These are phyloP conservation scores for Calonectria crousiana DNA, from an alignment of 2,329 filamentous ascomycete genomes.

Conservation along the genomic window DNA sequence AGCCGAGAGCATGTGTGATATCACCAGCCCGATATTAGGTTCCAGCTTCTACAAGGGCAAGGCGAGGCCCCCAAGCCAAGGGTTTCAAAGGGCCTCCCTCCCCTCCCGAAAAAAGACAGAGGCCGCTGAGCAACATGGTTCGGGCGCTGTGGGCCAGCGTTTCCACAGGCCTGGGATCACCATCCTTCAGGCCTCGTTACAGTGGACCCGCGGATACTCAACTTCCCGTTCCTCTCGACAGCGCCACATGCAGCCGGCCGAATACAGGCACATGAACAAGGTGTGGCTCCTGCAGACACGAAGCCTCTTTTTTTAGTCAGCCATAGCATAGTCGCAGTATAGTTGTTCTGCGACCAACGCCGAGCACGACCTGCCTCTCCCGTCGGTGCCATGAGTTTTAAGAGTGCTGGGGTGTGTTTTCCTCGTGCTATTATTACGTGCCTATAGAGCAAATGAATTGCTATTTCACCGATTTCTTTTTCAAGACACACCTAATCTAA, in stretches of 20 bases:
- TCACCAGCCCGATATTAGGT: background rate
- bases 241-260: background rate
- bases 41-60: background rate
- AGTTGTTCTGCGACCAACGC: background rate
- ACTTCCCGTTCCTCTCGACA: background rate
- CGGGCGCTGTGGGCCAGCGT: background rate
- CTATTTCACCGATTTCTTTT: background rate
- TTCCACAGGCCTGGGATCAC: background rate
- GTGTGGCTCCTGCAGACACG: background rate
- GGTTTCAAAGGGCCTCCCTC: background rate
- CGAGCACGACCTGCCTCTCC: background rate
- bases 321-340: background rate
- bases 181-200: background rate
- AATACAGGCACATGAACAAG: background rate
- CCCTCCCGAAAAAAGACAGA: background rate
- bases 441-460: background rate
- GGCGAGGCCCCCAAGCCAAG: background rate
- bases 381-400: background rate
- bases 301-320: background rate
- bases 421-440: background rate
- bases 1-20: background rate
- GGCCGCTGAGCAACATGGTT: background rate
- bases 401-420: background rate
- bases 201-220: background rate
- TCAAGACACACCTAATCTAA: background rate